Conservation (phyloP, 2,329 filamentous ascomycete species). For the Talaromyces amestolkiae region DNA sequence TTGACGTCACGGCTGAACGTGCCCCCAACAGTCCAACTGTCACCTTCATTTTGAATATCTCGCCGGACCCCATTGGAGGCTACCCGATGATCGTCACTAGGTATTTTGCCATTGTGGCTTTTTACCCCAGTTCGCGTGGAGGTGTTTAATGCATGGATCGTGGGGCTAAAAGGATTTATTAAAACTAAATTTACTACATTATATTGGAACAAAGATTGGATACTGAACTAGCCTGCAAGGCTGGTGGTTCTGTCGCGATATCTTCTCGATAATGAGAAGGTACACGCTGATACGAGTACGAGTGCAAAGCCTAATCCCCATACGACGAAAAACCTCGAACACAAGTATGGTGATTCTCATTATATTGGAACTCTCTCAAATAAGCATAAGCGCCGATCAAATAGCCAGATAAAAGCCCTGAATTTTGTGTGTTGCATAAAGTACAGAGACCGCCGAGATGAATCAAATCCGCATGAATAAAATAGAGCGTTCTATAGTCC, state of each 20-base stretch:
- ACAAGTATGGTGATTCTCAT: not conserved
- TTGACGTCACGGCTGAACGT: not conserved
- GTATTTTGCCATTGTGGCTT: not conserved
- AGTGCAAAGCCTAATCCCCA: too few species aligned
- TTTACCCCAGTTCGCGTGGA: not conserved
- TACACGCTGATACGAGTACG: too few species aligned
- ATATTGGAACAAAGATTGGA: too few species aligned
- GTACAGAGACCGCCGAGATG: constrained; percentile 5
- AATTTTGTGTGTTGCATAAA: constrained; percentile 2
- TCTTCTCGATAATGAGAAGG: too few species aligned
- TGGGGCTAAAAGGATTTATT: not conserved
- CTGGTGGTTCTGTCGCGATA: not conserved
- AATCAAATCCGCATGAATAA: not conserved
- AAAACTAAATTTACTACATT: too few species aligned
- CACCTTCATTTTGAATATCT: too few species aligned
- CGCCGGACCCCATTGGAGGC: not conserved
- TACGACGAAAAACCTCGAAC: not conserved
- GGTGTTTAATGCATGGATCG: not conserved
- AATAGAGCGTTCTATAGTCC: not conserved
- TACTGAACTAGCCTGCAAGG: not conserved
- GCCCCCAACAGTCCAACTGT: not conserved
- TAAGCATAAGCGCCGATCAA: constrained; percentile 1
- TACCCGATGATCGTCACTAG: not conserved
- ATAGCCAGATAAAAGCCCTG: not conserved
- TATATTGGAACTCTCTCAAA: not conserved